These are phyloP conservation scores for Ogataea kodamae DNA, from an alignment of 805 yeast species.

Conservation along the genomic window DNA sequence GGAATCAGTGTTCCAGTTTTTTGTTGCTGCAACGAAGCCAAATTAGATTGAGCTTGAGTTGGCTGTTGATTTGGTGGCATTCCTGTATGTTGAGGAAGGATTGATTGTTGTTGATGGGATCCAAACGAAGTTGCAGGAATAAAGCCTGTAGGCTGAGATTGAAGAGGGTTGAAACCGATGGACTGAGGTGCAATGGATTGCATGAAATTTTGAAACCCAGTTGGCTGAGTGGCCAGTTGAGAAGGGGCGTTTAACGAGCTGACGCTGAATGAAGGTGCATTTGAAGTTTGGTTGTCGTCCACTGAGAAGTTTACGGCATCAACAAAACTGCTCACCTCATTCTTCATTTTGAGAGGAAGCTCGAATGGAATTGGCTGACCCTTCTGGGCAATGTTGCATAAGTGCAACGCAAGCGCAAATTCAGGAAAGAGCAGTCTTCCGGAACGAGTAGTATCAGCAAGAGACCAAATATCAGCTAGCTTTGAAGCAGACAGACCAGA, in stretches of 20 bases:
- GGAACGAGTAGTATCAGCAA: conserved; percentile 83
- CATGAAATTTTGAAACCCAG: conserved; percentile 9
- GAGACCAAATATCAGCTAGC: conserved; percentile 83
- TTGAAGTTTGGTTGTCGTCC: conserved; percentile 42
- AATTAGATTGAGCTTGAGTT: not conserved
- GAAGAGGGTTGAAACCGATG: conserved; percentile 7
- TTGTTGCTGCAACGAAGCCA: conserved; percentile 50
- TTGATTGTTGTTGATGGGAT: conserved; percentile 13
- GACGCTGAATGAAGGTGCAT: not conserved
- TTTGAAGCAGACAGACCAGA: conserved; percentile 74
- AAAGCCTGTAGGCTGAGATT: conserved; percentile 11
- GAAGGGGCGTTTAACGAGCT: too few species aligned
- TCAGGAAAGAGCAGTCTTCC: conserved; percentile 90
- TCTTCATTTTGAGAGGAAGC: conserved; percentile 67
- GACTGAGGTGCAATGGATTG: conserved; percentile 15
- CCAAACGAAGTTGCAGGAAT: conserved; percentile 6
- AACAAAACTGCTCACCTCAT: conserved; percentile 85
- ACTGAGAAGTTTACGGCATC: conserved; percentile 81
- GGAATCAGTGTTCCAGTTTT: conserved; percentile 66
- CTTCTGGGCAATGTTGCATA: conserved; percentile 71
- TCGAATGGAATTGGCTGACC: conserved; percentile 75
- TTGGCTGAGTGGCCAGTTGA: conserved; percentile 14
- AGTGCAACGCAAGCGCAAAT: conserved; percentile 85
- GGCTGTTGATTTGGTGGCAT: conserved; percentile 8
- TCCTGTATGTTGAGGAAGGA: conserved; percentile 70